Percentiles rank a stretch among this genome's conserved stretches.
These are phyloP conservation scores for Trametes pubescens DNA, from an alignment of 1,284 basidiomycete genomes.

Conservation along the genomic window DNA sequence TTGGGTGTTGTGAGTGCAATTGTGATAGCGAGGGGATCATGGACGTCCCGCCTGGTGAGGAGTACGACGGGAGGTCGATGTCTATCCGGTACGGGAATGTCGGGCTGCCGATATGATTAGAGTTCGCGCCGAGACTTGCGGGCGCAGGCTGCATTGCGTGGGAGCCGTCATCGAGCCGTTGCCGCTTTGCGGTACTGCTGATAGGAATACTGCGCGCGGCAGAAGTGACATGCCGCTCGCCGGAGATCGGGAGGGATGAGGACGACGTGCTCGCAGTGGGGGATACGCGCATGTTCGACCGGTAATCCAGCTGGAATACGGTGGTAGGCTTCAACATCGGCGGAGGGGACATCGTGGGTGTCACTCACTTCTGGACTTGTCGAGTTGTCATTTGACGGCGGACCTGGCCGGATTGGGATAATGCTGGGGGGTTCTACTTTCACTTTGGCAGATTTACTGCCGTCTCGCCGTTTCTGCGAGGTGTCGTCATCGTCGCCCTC, in stretches of 20 bases:
- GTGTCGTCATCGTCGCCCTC: constrained; percentile 47
- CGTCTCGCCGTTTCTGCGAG: constrained; percentile 37
- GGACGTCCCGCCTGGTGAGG: constrained; percentile 6
- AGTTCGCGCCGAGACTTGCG: constrained; percentile 22
- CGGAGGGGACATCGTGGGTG: not conserved
- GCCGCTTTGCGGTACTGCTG: constrained; percentile 36
- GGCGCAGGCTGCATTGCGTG: constrained; percentile 30
- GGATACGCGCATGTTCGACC: constrained; percentile 33
- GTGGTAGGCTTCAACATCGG: constrained; percentile 10
- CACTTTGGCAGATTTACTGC: constrained; percentile 33
- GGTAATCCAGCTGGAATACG: constrained; percentile 38
- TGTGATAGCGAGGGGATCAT: constrained; percentile 31
- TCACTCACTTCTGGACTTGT: constrained; percentile 36
- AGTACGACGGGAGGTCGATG: constrained; percentile 37
- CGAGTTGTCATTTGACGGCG: constrained; percentile 32
- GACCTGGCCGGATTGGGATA: constrained; percentile 38
- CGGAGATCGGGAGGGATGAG: constrained; percentile 42
- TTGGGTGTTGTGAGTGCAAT: constrained; percentile 35
- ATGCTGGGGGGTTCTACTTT: constrained; percentile 34
- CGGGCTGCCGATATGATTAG: constrained; percentile 27
- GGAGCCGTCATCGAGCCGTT: constrained; percentile 32
- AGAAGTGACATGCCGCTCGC: constrained; percentile 39
- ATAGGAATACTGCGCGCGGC: constrained; percentile 32
- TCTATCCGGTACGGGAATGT: constrained; percentile 42
- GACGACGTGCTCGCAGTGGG: constrained; percentile 34